phyloP scores from a whole-genome alignment of 306 rosid genomes.

The Spatholobus suberectus region DNA sequence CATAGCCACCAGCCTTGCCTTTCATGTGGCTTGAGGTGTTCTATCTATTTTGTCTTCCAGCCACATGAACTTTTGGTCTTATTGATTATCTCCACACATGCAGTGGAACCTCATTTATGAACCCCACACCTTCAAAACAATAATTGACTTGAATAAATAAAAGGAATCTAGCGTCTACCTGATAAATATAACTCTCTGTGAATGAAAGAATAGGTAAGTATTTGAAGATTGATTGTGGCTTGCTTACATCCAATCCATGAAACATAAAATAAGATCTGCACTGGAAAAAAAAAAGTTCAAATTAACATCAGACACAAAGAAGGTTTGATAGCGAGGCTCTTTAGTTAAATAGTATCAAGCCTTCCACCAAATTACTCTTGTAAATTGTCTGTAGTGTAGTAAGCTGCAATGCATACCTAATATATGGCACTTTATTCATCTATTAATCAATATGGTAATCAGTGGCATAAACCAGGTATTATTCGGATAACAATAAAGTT shows the following conservation, averaged over 20 bases:
- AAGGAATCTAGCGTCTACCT: slow-evolving; percentile 57
- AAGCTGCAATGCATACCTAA: background rate
- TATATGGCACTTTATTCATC: background rate
- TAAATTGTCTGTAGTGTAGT: background rate
- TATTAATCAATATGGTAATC: background rate
- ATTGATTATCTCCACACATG: background rate
- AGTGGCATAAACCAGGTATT: background rate
- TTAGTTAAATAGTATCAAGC: background rate
- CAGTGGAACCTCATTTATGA: background rate
- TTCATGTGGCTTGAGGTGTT: slow-evolving; percentile 21
- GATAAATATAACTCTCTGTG: slow-evolving; percentile 90
- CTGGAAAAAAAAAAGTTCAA: slow-evolving; percentile 51
- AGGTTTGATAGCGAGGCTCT: background rate
- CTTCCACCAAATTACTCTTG: background rate
- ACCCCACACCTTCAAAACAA: background rate
- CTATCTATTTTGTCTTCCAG: slow-evolving; percentile 21
- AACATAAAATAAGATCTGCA: slow-evolving; percentile 97
- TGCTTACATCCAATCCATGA: slow-evolving; percentile 81
- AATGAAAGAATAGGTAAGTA: slow-evolving; percentile 81
- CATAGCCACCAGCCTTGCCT: slow-evolving; percentile 10
- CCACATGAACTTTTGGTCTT: background rate
- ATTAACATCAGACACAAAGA: slow-evolving; percentile 25
- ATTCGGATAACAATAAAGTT: background rate
- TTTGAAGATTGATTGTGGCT: slow-evolving; percentile 73
- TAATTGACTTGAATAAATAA: background rate